phyloP scores from a whole-genome alignment of 2,329 filamentous ascomycete species.

The Emergomyces orientalis region DNA sequence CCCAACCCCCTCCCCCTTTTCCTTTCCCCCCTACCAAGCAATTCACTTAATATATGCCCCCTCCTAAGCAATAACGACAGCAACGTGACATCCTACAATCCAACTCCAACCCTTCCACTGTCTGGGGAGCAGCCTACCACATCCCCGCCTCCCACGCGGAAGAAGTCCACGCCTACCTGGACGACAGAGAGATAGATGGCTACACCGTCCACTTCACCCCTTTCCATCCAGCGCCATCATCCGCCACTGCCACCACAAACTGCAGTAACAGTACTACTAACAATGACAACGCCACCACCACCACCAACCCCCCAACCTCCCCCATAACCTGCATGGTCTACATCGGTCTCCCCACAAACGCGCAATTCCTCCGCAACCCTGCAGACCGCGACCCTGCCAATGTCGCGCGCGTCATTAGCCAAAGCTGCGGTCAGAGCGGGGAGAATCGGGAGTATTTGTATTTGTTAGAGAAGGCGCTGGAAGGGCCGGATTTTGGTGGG shows the following conservation, averaged over 20 bases:
- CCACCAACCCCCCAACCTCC: no score
- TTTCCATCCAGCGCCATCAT: slow-evolving; percentile 57
- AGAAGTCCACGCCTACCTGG: slow-evolving; percentile 80
- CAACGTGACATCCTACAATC: slow-evolving; percentile 27
- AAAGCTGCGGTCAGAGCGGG: slow-evolving; percentile 72
- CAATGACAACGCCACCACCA: no score
- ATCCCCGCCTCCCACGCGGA: slow-evolving; percentile 62
- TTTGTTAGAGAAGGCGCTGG: slow-evolving; percentile 64
- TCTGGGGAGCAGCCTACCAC: slow-evolving; percentile 92
- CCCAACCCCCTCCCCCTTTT: no score
- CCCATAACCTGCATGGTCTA: slow-evolving; percentile 64
- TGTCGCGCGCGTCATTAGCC: slow-evolving; percentile 71
- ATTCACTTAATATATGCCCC: neutral
- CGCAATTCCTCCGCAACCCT: slow-evolving; percentile 61
- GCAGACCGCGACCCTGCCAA: slow-evolving; percentile 60
- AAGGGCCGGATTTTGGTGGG: slow-evolving; percentile 61
- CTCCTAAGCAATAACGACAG: slow-evolving; percentile 18
- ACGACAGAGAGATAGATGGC: slow-evolving; percentile 94
- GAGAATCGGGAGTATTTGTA: slow-evolving; percentile 85
- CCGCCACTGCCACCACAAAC: slow-evolving; percentile 18
- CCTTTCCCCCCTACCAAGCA: neutral
- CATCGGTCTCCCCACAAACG: slow-evolving; percentile 86
- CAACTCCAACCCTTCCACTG: slow-evolving; percentile 30
- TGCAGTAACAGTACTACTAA: slow-evolving; percentile 37
- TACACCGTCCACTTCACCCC: slow-evolving; percentile 88